Percentiles rank a stretch among this genome's conserved stretches.
Evolutionary conservation across 768 basidiomycete genomes (phyloP).

Genomic region (Mycena floridula): DNA sequence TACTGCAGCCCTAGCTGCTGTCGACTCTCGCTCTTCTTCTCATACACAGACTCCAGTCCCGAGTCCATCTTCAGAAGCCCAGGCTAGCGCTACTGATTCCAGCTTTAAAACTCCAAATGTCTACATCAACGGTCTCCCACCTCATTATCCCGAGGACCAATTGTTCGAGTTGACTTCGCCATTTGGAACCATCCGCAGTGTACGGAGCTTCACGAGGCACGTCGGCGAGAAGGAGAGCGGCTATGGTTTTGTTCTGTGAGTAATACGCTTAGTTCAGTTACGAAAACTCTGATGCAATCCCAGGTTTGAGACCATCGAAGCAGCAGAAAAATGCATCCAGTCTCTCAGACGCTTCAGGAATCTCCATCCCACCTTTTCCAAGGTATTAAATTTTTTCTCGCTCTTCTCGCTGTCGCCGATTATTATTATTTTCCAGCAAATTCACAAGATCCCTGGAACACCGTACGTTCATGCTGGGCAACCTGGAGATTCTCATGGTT

Average conservation of each 20-base stretch:
- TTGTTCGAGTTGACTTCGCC: conserved; percentile 63
- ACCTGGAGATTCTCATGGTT: too few species aligned
- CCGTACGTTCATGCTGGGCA: conserved; percentile 55
- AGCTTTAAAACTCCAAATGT: conserved; percentile 67
- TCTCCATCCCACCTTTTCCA: conserved; percentile 82
- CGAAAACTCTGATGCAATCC: not conserved
- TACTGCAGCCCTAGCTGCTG: too few species aligned
- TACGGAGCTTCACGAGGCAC: conserved; percentile 79
- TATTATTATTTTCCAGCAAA: conserved; percentile 29
- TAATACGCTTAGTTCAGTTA: not conserved
- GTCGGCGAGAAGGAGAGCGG: conserved; percentile 64
- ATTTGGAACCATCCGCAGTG: conserved; percentile 73
- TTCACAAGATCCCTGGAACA: conserved; percentile 83
- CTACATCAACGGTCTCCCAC: conserved; percentile 84
- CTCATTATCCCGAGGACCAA: conserved; percentile 77
- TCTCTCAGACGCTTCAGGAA: conserved; percentile 66
- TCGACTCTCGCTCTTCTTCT: too few species aligned
- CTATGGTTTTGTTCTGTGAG: conserved; percentile 23
- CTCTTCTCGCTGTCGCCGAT: conserved; percentile 1
- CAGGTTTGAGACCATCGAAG: conserved; percentile 62
- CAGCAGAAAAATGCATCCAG: conserved; percentile 71
- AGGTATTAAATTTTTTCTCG: conserved; percentile 36
- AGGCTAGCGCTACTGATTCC: too few species aligned
- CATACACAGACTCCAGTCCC: too few species aligned
- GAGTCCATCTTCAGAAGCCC: too few species aligned